A percentile compares a stretch with the other conserved stretches of the same genome.
Conservation (phyloP, 495 filamentous ascomycete genomes). For the Hamigera avellanea region DNA sequence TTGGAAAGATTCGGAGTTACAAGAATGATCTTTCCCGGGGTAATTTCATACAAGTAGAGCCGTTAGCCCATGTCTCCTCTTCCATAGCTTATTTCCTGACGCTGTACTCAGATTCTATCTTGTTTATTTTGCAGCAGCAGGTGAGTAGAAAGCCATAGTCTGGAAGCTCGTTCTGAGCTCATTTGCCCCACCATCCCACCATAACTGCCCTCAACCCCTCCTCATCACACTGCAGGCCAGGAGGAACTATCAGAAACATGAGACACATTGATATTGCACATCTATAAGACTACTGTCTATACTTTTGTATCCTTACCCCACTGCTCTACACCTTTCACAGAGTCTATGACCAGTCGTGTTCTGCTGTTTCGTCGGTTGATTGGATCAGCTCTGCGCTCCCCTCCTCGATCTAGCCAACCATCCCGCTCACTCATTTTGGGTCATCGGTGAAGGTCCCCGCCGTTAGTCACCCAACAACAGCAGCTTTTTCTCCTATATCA, state of each 20-base stretch:
- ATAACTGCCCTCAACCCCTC: neutral
- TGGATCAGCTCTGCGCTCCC: constrained; percentile 8
- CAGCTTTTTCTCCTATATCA: constrained; percentile 7
- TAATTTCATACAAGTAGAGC: neutral
- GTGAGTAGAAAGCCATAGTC: neutral
- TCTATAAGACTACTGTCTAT: no score
- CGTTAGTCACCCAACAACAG: constrained; percentile 25
- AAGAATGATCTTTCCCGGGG: constrained; percentile 21
- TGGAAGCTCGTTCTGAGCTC: neutral
- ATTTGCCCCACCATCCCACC: neutral
- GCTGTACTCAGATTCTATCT: no score
- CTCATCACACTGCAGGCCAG: neutral
- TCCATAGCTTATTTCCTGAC: neutral
- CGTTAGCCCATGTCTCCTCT: neutral
- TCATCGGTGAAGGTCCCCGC: constrained; percentile 35
- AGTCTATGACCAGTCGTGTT: neutral
- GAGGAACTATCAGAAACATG: no score
- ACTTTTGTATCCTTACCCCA: neutral
- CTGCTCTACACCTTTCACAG: neutral
- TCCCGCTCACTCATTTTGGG: constrained; percentile 31
- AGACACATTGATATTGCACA: no score
- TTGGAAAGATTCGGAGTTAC: constrained; percentile 34
- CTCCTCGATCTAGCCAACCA: constrained; percentile 9
- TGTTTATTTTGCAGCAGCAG: no score
- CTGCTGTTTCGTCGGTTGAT: constrained; percentile 6